Evolutionary conservation across 805 yeast genomes (phyloP).

Genomic region (Nakazawaea wickerhamii): DNA sequence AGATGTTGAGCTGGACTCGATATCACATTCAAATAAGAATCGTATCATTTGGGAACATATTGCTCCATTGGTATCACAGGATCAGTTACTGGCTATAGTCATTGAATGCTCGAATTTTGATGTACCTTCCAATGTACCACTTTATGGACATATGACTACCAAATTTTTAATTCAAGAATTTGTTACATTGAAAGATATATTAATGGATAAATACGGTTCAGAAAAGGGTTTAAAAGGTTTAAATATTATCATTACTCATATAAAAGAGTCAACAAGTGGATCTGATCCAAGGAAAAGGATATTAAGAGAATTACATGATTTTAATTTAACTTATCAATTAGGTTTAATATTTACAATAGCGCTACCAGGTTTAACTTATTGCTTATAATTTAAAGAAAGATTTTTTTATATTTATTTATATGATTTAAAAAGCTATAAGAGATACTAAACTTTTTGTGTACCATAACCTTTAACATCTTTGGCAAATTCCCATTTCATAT

Average conservation of each 20-base stretch:
- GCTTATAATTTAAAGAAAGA: neutral
- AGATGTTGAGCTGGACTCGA: conserved; percentile 69
- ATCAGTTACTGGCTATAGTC: conserved; percentile 47
- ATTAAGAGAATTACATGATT: conserved; percentile 39
- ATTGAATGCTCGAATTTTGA: conserved; percentile 72
- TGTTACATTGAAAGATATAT: conserved; percentile 18
- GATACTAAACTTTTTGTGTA: conserved; percentile 42
- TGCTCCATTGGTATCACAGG: conserved; percentile 37
- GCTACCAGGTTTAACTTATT: conserved; percentile 48
- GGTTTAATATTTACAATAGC: conserved; percentile 46
- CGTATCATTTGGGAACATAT: conserved; percentile 51
- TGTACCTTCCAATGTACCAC: conserved; percentile 36
- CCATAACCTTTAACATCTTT: conserved; percentile 88
- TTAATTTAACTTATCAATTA: conserved; percentile 31
- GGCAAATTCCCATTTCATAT: conserved; percentile 90
- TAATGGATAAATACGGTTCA: neutral
- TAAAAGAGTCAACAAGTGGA: conserved; percentile 34
- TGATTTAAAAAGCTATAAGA: neutral
- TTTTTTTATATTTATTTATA: neutral
- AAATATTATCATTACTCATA: conserved; percentile 47
- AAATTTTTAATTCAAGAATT: conserved; percentile 55
- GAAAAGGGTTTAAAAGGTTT: conserved; percentile 31
- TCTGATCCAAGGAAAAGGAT: conserved; percentile 57
- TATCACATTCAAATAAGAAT: conserved; percentile 35
- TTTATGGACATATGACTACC: conserved; percentile 84